Conservation (phyloP, 805 yeast species). For the Cyberlindnera mycetangii region DNA sequence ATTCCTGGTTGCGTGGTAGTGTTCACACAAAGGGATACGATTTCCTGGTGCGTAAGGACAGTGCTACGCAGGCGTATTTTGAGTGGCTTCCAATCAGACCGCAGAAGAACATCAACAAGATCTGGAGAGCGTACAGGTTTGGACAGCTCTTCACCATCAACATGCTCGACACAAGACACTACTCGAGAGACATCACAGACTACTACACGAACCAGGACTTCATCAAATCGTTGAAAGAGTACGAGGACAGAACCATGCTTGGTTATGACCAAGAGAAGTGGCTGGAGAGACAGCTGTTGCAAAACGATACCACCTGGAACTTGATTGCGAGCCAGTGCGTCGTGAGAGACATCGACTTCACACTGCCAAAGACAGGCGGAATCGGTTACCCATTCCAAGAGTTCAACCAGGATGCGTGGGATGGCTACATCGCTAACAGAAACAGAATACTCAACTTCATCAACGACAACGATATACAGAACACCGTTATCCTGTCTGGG, state of each 20-base stretch:
- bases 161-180: constrained; percentile 27
- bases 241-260: constrained; percentile 26
- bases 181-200: constrained; percentile 28
- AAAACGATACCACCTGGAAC: constrained; percentile 19
- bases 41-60: constrained; percentile 18
- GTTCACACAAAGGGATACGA: constrained; percentile 24
- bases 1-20: constrained; percentile 26
- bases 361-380: constrained; percentile 15
- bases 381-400: constrained; percentile 21
- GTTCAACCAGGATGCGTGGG: constrained; percentile 28
- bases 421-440: constrained; percentile 27
- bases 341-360: constrained; percentile 14
- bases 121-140: constrained; percentile 25
- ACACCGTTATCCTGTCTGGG: constrained; percentile 24
- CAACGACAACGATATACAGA: constrained; percentile 12
- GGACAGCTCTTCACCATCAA: constrained; percentile 22
- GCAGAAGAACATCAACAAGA: constrained; percentile 17
- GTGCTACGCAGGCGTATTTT: constrained; percentile 25
- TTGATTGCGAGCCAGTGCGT: constrained; percentile 19
- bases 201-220: constrained; percentile 21
- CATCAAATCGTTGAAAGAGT: constrained; percentile 16
- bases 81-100: constrained; percentile 29
- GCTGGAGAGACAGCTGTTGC: constrained; percentile 20
- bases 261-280: constrained; percentile 29
- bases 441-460: constrained; percentile 21